Evolutionary conservation across 2,329 filamentous ascomycete genomes (phyloP).

Genomic region (Claviceps capensis): DNA sequence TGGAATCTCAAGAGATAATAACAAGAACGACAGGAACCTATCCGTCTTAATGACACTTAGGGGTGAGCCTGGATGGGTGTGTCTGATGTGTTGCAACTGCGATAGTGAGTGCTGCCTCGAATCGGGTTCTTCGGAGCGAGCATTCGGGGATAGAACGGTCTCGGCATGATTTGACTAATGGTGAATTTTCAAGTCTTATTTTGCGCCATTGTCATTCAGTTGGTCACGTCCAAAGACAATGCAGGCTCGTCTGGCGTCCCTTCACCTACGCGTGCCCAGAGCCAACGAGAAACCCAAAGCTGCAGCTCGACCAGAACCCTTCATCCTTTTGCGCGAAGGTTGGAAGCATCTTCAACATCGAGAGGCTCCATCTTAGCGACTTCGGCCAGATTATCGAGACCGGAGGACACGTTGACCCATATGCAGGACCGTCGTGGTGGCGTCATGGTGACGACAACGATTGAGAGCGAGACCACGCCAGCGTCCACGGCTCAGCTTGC

Average conservation of each 20-base stretch:
- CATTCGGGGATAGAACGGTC: background rate
- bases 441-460: constrained; percentile 25
- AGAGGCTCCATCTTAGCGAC: background rate
- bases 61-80: constrained; percentile 52
- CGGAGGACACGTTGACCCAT: background rate
- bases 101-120: constrained; percentile 33
- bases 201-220: constrained; percentile 46
- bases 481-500: constrained; percentile 2
- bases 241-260: constrained; percentile 18
- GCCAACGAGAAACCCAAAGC: constrained; percentile 7
- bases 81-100: constrained; percentile 50
- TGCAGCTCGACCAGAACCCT: constrained; percentile 1
- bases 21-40: constrained; percentile 32
- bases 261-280: constrained; percentile 5
- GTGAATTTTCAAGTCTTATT: constrained; percentile 35
- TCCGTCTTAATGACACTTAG: constrained; percentile 42
- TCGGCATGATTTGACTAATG: background rate
- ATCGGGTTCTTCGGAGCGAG: too few relatives aligned
- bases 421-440: constrained; percentile 1
- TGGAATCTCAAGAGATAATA: background rate
- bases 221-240: constrained; percentile 38
- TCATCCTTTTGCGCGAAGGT: background rate
- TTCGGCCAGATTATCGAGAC: background rate
- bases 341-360: background rate
- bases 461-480: constrained; percentile 20